phyloP scores from a whole-genome alignment of 345 rosid genomes.

The Anastatica hierochuntica region DNA sequence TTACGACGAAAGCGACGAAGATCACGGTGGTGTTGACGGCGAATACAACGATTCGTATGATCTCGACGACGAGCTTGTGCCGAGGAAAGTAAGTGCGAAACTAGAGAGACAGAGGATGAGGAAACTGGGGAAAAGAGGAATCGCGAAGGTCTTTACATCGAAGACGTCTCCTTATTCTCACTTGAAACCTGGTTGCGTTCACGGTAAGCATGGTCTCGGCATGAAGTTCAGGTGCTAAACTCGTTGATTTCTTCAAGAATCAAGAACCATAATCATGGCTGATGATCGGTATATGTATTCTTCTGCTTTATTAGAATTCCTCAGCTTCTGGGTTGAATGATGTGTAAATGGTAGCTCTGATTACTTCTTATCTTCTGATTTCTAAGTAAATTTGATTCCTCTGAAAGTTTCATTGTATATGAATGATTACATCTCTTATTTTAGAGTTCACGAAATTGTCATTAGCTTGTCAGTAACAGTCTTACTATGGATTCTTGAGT shows the following conservation, averaged over 20 bases:
- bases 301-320: not conserved
- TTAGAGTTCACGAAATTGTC: too few species aligned
- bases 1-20: conserved; percentile 16
- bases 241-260: conserved; percentile 7
- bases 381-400: too few species aligned
- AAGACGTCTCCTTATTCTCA: conserved; percentile 28
- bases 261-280: not conserved
- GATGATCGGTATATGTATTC: too few species aligned
- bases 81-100: conserved; percentile 29
- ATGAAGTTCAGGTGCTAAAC: conserved; percentile 25
- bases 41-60: conserved; percentile 32
- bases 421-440: too few species aligned
- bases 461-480: too few species aligned
- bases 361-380: too few species aligned
- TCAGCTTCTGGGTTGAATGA: too few species aligned
- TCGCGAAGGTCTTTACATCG: conserved; percentile 26
- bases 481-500: too few species aligned
- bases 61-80: conserved; percentile 40
- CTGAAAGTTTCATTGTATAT: too few species aligned
- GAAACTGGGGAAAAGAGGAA: conserved; percentile 37
- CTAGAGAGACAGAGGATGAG: conserved; percentile 37
- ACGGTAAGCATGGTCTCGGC: conserved; percentile 36
- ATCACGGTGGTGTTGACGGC: conserved; percentile 18
- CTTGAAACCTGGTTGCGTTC: conserved; percentile 29
- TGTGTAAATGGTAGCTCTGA: too few species aligned